These are phyloP conservation scores for Lagerstroemia speciosa DNA, from an alignment of 345 rosid genomes.

Conservation along the genomic window DNA sequence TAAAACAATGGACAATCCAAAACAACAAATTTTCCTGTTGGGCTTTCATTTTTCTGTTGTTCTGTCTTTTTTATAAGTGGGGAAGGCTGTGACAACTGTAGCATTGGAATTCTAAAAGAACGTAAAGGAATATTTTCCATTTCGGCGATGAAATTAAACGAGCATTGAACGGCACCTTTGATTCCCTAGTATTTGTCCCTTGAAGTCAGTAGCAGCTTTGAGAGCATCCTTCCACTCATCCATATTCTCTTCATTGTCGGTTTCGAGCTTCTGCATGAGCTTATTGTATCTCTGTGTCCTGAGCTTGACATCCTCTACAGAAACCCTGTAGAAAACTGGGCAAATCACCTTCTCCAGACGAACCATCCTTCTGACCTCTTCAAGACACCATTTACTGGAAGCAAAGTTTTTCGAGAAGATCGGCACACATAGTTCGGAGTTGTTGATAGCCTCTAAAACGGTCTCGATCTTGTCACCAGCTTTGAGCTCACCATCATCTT, in stretches of 20 bases:
- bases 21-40: too few species aligned
- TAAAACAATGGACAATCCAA: too few species aligned
- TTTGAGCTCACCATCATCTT: not conserved
- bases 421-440: not conserved
- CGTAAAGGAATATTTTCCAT: not conserved
- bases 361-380: not conserved
- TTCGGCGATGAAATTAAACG: not conserved
- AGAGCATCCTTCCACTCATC: constrained; percentile 4
- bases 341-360: not conserved
- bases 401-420: constrained; percentile 3
- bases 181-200: not conserved
- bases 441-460: not conserved
- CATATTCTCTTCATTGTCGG: not conserved
- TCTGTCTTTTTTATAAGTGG: too few species aligned
- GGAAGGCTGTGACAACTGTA: too few species aligned
- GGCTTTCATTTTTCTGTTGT: too few species aligned
- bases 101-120: too few species aligned
- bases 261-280: not conserved
- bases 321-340: not conserved
- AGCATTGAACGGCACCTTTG: constrained; percentile 1
- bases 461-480: too few species aligned
- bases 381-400: constrained; percentile 4
- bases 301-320: not conserved
- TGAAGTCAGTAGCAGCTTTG: not conserved
- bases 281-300: not conserved